Evolutionary conservation across 2,329 filamentous ascomycete species (phyloP), one percentile per base, ranked within the genome.

Genomic region (Nemania serpens): DNA sequence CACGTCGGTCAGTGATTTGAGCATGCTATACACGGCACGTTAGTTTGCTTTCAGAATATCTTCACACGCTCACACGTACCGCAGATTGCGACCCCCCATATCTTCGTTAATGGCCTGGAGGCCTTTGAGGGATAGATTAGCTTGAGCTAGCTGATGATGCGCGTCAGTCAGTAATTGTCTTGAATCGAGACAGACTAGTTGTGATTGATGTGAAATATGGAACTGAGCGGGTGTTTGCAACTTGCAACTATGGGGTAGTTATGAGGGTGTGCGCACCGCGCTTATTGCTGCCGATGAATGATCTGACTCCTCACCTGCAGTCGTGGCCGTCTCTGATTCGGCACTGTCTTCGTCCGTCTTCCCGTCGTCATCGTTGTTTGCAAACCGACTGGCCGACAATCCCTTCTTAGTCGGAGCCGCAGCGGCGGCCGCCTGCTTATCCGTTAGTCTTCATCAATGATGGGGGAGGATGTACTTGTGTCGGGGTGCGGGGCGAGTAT

Each of bases 271-370:
- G 71, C 86, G 82, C 83, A 89, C 86, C 85, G 83, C 85, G 78
- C 86, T 85, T 77, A 88, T 80, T 76, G 86, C 86, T 74, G 81
- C 79, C 73, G 86, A 88, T 75, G 85, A 85, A 79, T 84, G 78
- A 73, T 88, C 86, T 71, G 74, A 71, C 70, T 84, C 81, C 84
- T 88, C 85, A 84, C 82, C 84, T 84, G 82, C 82, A 73, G 77
- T 78, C 71, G 74, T 69, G 57, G 75, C 71, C 63, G 69, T 63
- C 61, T 73, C 74, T 63, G 68, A 69, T 46, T 71, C 71, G 55
- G 66, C 70, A 65, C 65, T 61, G 42, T 71, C 71, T 59, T 75
- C 74, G 67, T 75, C 68, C 47, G 73, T 70, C 65, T 75, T 74
- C 50, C 67, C 70, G 58, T 72, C 70, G 51, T 71, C 73, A 47